Percentiles rank a stretch among this genome's conserved stretches.
Evolutionary conservation across 176 grass and related monocot genomes (phyloP).

Genomic region (Musa schizocarpa): DNA sequence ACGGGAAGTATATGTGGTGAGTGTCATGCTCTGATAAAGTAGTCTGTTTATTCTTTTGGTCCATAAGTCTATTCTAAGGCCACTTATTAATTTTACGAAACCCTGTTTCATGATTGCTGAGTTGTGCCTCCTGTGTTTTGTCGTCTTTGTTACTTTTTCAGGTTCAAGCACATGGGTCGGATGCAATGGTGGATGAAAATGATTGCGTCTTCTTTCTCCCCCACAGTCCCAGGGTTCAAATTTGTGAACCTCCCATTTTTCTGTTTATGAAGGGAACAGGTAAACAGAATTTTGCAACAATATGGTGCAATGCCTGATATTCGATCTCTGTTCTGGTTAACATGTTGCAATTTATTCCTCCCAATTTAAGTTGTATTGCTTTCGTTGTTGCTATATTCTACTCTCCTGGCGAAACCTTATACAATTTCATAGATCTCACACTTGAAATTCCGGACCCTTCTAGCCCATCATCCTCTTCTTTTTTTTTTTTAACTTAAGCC

Average conservation of each 20-base stretch:
- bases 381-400: neutral
- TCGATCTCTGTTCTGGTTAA: too few species aligned
- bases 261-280: conserved; percentile 99
- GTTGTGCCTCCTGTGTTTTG: neutral
- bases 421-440: too few species aligned
- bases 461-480: too few species aligned
- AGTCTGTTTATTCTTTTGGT: neutral
- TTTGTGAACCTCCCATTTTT: conserved; percentile 68
- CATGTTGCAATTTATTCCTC: too few species aligned
- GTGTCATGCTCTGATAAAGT: neutral
- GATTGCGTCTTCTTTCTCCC: conserved; percentile 97
- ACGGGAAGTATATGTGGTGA: conserved; percentile 89
- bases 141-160: conserved; percentile 20
- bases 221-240: conserved; percentile 66
- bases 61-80: neutral
- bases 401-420: neutral
- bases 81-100: neutral
- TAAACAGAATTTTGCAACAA: neutral
- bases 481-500: neutral
- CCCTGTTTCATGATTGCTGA: neutral
- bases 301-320: neutral
- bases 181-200: conserved; percentile 97
- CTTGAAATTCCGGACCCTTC: too few species aligned
- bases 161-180: conserved; percentile 97
- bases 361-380: too few species aligned